Base-by-base conservation (phyloP, 202 grass and related monocot genomes). In the Brachypodium distachyon region DNA sequence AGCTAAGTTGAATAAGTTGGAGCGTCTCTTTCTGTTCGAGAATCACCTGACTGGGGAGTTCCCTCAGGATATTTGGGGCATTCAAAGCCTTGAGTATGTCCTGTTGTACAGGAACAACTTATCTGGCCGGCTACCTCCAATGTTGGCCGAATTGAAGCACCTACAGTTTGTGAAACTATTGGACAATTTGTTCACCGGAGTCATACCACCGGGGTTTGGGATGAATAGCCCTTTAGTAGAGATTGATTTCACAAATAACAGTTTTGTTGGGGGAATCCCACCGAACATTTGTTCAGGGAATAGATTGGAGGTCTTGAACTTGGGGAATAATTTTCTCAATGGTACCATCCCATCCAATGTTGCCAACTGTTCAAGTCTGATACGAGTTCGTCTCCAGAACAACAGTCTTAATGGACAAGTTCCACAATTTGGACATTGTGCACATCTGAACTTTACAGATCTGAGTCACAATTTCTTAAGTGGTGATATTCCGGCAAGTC, bases 171-270 rank as follows among this genome's bases (percentile, higher is more conserved):
- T 90, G 66, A 76, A 61, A 44, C 44, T 90, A 18, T 72, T 47
- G 7, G 14, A 77, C 77, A 90, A 86, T 71, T 74, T 48, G 19
- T 86, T 90, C 48, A 83, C 61, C 19, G 88, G 88, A 16, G 32
- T 81, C 38, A 76, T 90, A 77, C 88, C 83, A 34, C 83, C 76
- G 18, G 81, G 67, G 50, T 76, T 90, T 69, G 88, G 88, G 38
- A 70, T 76, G 10, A 86, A 83, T 32, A 77, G 83, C 66, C 86
- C 50, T 56, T 67, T 90, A 36, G 25, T 75, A 7, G 17, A 16
- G 43, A 63, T 90, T 80, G 88, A 90, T 40, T 83, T 90, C 14
- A 86, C 75, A 14, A 86, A 86, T 28, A 83, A 79, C 52, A 70
- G 70, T 12, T 83, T 90, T 77, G 69, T 86, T 34, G 88, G 88